Evolutionary conservation across 805 yeast species (phyloP).

Genomic region (Zygosaccharomyces gambellarensis): DNA sequence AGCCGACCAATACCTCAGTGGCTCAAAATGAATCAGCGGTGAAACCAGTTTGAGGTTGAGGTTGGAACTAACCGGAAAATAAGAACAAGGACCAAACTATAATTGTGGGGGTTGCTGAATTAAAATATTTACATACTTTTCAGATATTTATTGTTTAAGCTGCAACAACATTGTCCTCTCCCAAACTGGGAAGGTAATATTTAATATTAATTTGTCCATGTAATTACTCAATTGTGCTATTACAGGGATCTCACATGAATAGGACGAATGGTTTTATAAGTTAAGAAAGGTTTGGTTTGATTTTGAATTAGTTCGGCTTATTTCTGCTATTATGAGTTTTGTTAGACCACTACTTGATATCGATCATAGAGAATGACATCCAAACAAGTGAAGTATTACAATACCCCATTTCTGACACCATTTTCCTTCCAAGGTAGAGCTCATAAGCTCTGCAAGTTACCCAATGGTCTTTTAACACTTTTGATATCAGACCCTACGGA

Average conservation of each 20-base stretch:
- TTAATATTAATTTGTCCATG: not conserved
- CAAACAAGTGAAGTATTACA: slow-evolving; percentile 19
- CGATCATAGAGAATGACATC: slow-evolving; percentile 16
- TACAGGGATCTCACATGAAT: not conserved
- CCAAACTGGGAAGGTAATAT: not conserved
- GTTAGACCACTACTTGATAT: not conserved
- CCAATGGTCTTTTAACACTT: slow-evolving; percentile 65
- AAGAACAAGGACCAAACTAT: not conserved
- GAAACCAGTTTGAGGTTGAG: slow-evolving; percentile 6
- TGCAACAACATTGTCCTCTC: not conserved
- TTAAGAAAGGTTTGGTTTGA: not conserved
- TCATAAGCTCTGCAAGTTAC: slow-evolving; percentile 46
- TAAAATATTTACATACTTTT: not conserved
- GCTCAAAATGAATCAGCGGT: not conserved
- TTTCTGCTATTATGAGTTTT: not conserved
- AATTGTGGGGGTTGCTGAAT: not conserved
- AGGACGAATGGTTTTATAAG: not conserved
- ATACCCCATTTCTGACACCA: slow-evolving; percentile 34
- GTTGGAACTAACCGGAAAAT: not conserved
- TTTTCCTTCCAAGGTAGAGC: slow-evolving; percentile 36
- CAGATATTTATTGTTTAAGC: not conserved
- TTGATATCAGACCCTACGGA: slow-evolving; percentile 72
- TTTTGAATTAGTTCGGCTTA: not conserved
- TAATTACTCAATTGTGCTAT: not conserved
- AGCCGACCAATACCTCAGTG: not conserved